phyloP scores from a whole-genome alignment of 495 filamentous ascomycete genomes.

The Amniculicola lignicola region DNA sequence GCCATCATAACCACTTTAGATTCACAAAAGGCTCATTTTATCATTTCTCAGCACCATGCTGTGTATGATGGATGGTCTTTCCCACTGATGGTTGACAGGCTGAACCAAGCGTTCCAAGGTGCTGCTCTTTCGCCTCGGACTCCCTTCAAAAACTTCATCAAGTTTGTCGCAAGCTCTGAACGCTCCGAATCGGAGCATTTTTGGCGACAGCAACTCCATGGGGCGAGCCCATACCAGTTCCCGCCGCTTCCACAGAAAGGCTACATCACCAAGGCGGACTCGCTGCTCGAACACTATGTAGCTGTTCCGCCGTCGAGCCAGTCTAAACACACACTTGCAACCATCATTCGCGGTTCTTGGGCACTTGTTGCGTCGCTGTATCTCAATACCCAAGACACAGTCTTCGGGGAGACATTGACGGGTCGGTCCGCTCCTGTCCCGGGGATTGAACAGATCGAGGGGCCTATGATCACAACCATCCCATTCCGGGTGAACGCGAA shows the following conservation, averaged over 20 bases:
- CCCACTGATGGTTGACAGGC: conserved; percentile 30
- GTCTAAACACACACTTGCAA: conserved; percentile 53
- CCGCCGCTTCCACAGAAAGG: conserved; percentile 54
- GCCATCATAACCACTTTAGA: conserved; percentile 47
- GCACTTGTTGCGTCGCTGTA: conserved; percentile 45
- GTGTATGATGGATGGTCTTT: conserved; percentile 35
- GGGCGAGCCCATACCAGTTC: conserved; percentile 55
- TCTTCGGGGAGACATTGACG: conserved; percentile 35
- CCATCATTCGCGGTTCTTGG: conserved; percentile 62
- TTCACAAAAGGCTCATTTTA: conserved; percentile 32
- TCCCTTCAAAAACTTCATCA: conserved; percentile 48
- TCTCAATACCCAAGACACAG: conserved; percentile 41
- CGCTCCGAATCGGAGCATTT: conserved; percentile 42
- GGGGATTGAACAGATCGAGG: conserved; percentile 33
- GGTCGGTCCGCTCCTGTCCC: conserved; percentile 25
- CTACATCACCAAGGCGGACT: conserved; percentile 54
- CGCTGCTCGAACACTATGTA: conserved; percentile 52
- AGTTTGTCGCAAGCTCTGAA: conserved; percentile 43
- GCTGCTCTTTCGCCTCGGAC: conserved; percentile 29
- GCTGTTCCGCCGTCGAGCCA: conserved; percentile 41
- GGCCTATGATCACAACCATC: conserved; percentile 35
- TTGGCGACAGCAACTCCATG: conserved; percentile 49
- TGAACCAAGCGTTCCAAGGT: conserved; percentile 38
- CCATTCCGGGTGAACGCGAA: conserved; percentile 26
- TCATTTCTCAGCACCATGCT: conserved; percentile 31